Base-by-base conservation (phyloP, 768 basidiomycete genomes). In the Amanita brunnescens region DNA sequence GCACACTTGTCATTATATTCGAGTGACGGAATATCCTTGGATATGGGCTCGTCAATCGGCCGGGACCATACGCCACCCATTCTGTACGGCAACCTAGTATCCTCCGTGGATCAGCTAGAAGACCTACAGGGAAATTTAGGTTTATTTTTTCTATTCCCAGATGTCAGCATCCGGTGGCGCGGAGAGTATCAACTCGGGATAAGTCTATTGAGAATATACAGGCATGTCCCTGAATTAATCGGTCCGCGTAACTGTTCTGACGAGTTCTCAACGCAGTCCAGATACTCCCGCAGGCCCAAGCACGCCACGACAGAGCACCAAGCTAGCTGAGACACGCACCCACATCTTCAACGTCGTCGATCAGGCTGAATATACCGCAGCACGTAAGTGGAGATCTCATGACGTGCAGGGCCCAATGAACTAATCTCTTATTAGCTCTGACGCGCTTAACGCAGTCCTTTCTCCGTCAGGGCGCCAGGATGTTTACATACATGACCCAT, bases 71-170 rank as follows among this genome's bases (percentile, higher is more conserved):
- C 79, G 23, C 76, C 78, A 46, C 76, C 82, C 34, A 70, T 88
- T 55, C 72, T 95, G 24, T 91, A 93, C 62, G 92, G 92, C 42
- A 89, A 85, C 55, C 71, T 94, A 24, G 89, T 94, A 23, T 83
- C 91, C 13, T 84, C 87, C 1, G 78, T 90, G 5, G 83, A 93
- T 41, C 78, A 83, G 45, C 70, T 92, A 59, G 80, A 85, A 55
- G 88, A 95, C 64, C 74, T 87, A 34, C 81, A 87, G 63, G 89
- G 89, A 51, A 81, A 84, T 45, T 73, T 75, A 59, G 87, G 91
- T n/a, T 71, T 89, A 40, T 93, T 87, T 65, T 93, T 96, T 60
- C 68, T 92, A 49, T 96, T 94, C 61, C 85, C 92, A 6, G 92
- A 96, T 66, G 89, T 90, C 59, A 91, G 89, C 63, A 80, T 95